phyloP scores from a whole-genome alignment of 768 basidiomycete species.

The Tricholoma furcatifolium region DNA sequence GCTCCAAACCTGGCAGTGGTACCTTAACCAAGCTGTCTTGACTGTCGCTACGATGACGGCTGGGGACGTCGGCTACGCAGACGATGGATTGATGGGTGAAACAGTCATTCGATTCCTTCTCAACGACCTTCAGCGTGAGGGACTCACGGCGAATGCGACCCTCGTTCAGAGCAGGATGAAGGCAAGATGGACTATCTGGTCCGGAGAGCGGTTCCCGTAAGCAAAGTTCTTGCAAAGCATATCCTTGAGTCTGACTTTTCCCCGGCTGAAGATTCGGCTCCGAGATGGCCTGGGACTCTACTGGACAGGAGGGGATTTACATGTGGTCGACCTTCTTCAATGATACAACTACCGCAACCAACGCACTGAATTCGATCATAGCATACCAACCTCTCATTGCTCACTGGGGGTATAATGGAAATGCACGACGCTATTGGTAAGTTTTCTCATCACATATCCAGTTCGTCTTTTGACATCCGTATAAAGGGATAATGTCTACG shows the following conservation, averaged over 20 bases:
- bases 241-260: not conserved
- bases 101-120: conserved; percentile 48
- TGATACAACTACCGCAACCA: conserved; percentile 46
- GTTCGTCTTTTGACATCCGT: conserved; percentile 4
- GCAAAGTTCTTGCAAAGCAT: conserved; percentile 10
- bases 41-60: conserved; percentile 48
- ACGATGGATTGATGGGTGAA: conserved; percentile 57
- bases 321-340: conserved; percentile 55
- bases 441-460: conserved; percentile 4
- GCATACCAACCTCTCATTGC: conserved; percentile 56
- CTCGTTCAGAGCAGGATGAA: conserved; percentile 47
- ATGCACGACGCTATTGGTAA: conserved; percentile 56
- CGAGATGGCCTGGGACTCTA: conserved; percentile 59
- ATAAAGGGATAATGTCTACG: conserved; percentile 55
- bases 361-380: conserved; percentile 53
- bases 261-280: conserved; percentile 45
- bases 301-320: conserved; percentile 58
- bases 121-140: conserved; percentile 51
- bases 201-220: conserved; percentile 50
- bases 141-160: conserved; percentile 45
- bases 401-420: conserved; percentile 65
- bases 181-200: conserved; percentile 43
- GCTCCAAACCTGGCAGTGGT: conserved; percentile 54
- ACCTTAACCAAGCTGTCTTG: conserved; percentile 51
- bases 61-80: conserved; percentile 41